These are phyloP conservation scores for Diaporthe caulivora DNA, from an alignment of 2,329 filamentous ascomycete species.

Conservation along the genomic window DNA sequence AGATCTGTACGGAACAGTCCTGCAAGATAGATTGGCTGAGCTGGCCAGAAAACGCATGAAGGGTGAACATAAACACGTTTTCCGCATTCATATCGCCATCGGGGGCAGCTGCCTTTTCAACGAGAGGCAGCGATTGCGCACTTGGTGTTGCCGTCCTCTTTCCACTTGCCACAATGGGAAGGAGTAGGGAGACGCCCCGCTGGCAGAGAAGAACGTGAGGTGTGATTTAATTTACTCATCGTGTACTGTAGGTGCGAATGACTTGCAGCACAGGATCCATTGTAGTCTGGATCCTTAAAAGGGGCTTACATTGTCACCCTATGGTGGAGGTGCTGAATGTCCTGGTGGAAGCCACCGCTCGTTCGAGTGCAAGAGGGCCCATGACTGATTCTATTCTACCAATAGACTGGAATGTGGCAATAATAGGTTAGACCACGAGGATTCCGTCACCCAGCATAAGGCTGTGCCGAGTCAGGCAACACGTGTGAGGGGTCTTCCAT, in stretches of 20 bases:
- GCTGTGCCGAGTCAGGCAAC: background rate
- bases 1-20: background rate
- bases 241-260: background rate
- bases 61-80: background rate
- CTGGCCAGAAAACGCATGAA: background rate
- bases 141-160: background rate
- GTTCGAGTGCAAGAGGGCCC: background rate
- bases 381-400: background rate
- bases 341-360: background rate
- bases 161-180: background rate
- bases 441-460: background rate
- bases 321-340: background rate
- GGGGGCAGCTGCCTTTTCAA: background rate
- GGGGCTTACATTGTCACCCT: background rate
- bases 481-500: background rate
- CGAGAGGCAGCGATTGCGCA: background rate
- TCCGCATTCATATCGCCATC: background rate
- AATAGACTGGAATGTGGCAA: background rate
- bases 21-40: background rate
- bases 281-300: conserved; percentile 7
- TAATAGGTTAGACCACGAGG: background rate
- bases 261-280: background rate
- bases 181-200: background rate
- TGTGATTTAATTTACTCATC: background rate
- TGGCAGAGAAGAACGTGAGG: background rate